Evolutionary conservation across 441 rosid genomes (phyloP).

Genomic region (Erodium texanum): DNA sequence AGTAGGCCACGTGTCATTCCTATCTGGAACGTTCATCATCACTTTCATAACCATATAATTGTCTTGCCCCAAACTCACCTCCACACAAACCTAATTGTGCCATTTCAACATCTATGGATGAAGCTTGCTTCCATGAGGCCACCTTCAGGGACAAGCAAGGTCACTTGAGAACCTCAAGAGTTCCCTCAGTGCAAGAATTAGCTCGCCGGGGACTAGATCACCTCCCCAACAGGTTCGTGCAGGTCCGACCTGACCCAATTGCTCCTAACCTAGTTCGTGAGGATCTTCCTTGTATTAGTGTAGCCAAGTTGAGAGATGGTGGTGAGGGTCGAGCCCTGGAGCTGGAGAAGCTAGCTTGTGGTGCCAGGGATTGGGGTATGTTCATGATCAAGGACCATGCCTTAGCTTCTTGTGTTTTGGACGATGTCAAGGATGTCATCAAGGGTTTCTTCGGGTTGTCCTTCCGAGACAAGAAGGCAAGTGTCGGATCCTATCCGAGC

Average conservation of each 20-base stretch:
- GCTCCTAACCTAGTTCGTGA: background rate
- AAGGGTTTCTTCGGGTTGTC: slow-evolving; percentile 19
- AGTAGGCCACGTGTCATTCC: no score
- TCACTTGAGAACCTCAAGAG: background rate
- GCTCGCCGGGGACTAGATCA: slow-evolving; percentile 9
- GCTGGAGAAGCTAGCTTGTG: slow-evolving; percentile 12
- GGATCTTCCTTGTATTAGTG: background rate
- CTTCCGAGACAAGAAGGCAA: slow-evolving; percentile 15
- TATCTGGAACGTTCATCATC: no score
- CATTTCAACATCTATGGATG: no score
- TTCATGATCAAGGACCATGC: slow-evolving; percentile 16
- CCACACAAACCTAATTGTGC: no score
- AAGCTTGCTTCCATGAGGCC: slow-evolving; percentile 11
- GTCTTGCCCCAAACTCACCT: no score
- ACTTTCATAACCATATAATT: no score
- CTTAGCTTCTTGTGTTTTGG: background rate
- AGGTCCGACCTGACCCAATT: background rate
- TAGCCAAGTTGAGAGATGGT: background rate
- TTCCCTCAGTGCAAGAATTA: slow-evolving; percentile 22
- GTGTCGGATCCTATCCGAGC: slow-evolving; percentile 18
- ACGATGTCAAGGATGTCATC: slow-evolving; percentile 11
- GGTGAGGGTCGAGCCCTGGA: slow-evolving; percentile 8
- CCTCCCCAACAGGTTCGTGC: slow-evolving; percentile 11
- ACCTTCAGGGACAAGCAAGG: slow-evolving; percentile 10
- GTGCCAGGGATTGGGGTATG: slow-evolving; percentile 15